Evolutionary conservation across 371 early-diverging fungal genomes (phyloP), one percentile per base, ranked within the genome.

Genomic region (Parasitella parasitica): DNA sequence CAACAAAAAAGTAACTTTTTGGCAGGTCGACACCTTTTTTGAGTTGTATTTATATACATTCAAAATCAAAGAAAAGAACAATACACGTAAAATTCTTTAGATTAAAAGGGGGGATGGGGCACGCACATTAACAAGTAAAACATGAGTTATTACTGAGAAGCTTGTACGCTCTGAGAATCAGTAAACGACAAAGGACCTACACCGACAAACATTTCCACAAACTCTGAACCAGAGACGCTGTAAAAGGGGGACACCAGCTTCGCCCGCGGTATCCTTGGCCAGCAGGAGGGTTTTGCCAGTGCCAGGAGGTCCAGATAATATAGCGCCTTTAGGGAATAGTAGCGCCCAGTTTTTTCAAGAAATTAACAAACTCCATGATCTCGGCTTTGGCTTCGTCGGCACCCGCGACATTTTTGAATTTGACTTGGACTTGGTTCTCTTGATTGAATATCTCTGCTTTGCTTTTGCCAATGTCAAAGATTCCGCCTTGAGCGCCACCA

Each of bases 341-440:
- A 57, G 99, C 99, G 16, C 99, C 99, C 60, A 99, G 84, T 59
- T 90, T 93, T 77, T 99, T 99, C 57, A 99, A 81, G 72, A 99
- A 98, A 77, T 99, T 99, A 56, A 99, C 99, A 90, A 99, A 98
- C 83, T 99, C 99, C 96, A 99, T 99, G 60, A 99, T 99, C 80
- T 99, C 99, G 61, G 96, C 94, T 78, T 99, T 99, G 63, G 99
- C 99, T 73, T 95, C 94, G 76, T 99, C 99, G 80, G 99, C 94
- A 27, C 99, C 99, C 6, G 99, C 99, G 0, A 99, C 99, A 79
- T 99, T 99, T 84, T 97, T 97, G 80, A 99, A 99, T 69, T 92
- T 93, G 63, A 98, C 92, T 62, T 94, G 86, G 56, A 98, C 92
- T 46, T 94, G 93, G 5, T 92, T 94, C 71, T 99, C 98, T 72